Base-by-base conservation (phyloP, 208 protist genomes). In the Acanthamoeba castellanii region DNA sequence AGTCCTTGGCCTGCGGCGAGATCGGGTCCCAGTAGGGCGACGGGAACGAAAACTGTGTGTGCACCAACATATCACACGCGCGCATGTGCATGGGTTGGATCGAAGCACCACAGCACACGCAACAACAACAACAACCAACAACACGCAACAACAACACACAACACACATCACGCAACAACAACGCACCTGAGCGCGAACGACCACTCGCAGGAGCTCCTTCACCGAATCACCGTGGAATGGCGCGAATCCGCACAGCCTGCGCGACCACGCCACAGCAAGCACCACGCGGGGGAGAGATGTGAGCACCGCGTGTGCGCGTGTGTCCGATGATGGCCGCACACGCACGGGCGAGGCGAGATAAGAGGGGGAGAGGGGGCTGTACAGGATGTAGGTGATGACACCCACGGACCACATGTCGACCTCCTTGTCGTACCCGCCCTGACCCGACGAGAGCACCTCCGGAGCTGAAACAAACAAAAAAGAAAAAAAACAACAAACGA, bases 301-400 rank as follows among this genome's bases (percentile, higher is more conserved):
- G n/a, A n/a, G n/a, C n/a, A n/a, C n/a, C n/a, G n/a, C n/a, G n/a
- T n/a, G n/a, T n/a, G n/a, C n/a, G n/a, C n/a, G n/a, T n/a, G n/a
- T n/a, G n/a, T n/a, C n/a, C n/a, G n/a, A n/a, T n/a, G n/a, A n/a
- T n/a, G n/a, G n/a, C n/a, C n/a, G n/a, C n/a, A n/a, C n/a, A n/a
- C n/a, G n/a, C n/a, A n/a, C n/a, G n/a, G n/a, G n/a, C n/a, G n/a
- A 66, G 47, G 87, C 45, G 76, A 68, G 30, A 88, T 37, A 78
- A 45, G 16, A 95, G 50, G 92, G 74, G 72, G 61, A 37, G 91
- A 72, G 47, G 70, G 66, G 47, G 34, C 55, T 87, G 72, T 82
- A 96, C 92, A 97, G 94, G 72, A 97, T 96, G 95, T 97, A 97
- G 16, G 90, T 96, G 45, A 97, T 97, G 14, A 97, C 96, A 61